Evolutionary conservation across 495 filamentous ascomycete genomes (phyloP), one percentile per base, ranked within the genome.

Genomic region (Aspergillus baeticus): DNA sequence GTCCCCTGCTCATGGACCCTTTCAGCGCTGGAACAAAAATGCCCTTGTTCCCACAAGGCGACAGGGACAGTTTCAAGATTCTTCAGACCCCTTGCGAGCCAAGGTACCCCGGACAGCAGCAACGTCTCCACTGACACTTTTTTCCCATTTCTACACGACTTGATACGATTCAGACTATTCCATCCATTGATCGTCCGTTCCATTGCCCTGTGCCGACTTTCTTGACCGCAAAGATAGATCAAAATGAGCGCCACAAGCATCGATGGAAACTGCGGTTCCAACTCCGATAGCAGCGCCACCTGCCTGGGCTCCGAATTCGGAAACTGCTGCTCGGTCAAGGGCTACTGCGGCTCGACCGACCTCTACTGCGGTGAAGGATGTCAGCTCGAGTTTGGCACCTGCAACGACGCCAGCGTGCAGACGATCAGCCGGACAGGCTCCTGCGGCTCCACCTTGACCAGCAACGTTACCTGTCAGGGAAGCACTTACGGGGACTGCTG

Each of bases 321-420:
- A 13, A 45, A 58, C 55, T 58, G 55, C 37, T 58, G 55, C 39
- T 58, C 55, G 10, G 15, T 47, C 26, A 50, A 45, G 10, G 53
- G 53, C 18, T 55, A 37, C 33, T 55, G 53, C 53, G 53, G 53
- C 2, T 20, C 4, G 2, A 48, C 53, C 2, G 3, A 13, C 5
- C 35, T 29, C 38, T 58, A 58, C 55, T 58, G 55, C 46, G 47
- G 45, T 10, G 47, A 51, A 23, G 55, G 55, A 6, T 58, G 55
- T n/a, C 45, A 58, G 23, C 11, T 15, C 6, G 10, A 0, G 0
- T 58, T 44, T n/a, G 55, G 55, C 4, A 41, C 11, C 7, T 58
- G 55, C 22, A 51, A 37, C 47, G 47, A 51, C 21, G 18, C 35
- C 4, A 44, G 46, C 18, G 14, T 22, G 0, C 55, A 58, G 37